Evolutionary conservation across 768 basidiomycete genomes (phyloP).

Genomic region (Suillus subalutaceus): DNA sequence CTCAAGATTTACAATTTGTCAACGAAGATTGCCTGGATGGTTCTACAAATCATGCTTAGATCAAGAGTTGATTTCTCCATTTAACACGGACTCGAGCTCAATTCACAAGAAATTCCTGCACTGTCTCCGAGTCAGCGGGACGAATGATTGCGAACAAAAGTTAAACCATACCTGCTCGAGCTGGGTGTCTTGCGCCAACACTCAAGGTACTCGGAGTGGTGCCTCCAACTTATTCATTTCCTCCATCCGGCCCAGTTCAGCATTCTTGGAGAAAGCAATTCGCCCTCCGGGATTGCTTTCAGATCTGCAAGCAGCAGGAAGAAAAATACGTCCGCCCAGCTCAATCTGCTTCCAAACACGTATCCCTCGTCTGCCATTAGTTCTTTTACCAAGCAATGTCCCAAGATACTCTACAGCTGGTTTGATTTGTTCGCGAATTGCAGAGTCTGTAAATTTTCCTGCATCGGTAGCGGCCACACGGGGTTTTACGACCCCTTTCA

Average conservation of each 20-base stretch:
- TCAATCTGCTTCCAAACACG: conserved; percentile 28
- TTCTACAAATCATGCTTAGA: neutral
- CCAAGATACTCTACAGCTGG: conserved; percentile 21
- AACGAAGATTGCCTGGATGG: neutral
- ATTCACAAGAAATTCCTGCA: neutral
- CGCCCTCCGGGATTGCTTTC: conserved; percentile 28
- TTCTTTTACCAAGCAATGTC: conserved; percentile 18
- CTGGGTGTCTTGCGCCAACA: conserved; percentile 23
- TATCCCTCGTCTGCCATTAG: conserved; percentile 31
- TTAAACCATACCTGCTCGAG: conserved; percentile 3
- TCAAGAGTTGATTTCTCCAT: neutral
- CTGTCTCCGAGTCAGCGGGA: neutral
- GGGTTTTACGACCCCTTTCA: conserved; percentile 34
- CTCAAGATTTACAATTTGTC: neutral
- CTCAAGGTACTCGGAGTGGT: conserved; percentile 25
- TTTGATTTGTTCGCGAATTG: conserved; percentile 22
- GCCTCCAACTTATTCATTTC: conserved; percentile 28
- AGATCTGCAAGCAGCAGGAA: conserved; percentile 35
- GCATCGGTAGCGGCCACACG: conserved; percentile 30
- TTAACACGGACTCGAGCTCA: neutral
- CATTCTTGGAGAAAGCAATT: conserved; percentile 27
- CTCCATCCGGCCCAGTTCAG: conserved; percentile 26
- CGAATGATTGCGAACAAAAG: neutral
- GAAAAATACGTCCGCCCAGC: conserved; percentile 38
- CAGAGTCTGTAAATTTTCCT: conserved; percentile 23